Evolutionary conservation across 192 early-diverging fungal species (phyloP), one percentile per base, ranked within the genome.

Genomic region (Coemansia sp.): DNA sequence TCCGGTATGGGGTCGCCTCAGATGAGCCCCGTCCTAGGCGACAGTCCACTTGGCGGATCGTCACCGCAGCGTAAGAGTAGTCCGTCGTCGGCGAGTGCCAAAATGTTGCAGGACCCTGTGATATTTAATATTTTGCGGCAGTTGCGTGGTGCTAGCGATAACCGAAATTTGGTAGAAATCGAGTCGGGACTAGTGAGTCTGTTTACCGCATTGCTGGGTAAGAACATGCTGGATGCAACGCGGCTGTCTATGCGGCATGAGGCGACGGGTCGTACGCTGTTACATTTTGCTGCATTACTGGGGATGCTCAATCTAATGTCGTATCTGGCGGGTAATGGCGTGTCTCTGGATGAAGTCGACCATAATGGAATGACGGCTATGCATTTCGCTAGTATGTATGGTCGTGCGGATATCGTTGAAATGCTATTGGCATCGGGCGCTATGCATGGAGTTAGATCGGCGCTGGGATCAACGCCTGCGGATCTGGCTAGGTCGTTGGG

Each of bases 291-390:
- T 29, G 86, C 87, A 29, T 78, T 91, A 53, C 72, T 90, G 65
- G 84, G 88, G 3, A 88, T 88, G 69, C 72, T 79, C 31, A 73
- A 74, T n/a, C 65, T 93, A 55, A 60, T 80, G 10, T 46, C 49
- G 27, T 77, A 84, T 3, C 60, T 92, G 20, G 61, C 87, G 7
- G 69, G 68, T 22, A 69, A 84, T 10, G 86, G 83, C 8, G 81
- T 79, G 52, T 64, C 71, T 27, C 27, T 88, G n/a, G 86, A 92
- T 55, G 73, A 71, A 5, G 55, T 72, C 16, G 92, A 93, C 66
- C 80, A 85, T 70, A 90, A 88, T 69, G 89, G 87, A 0, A 88
- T 89, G 82, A 93, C 89, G 0, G 88, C 92, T 8, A 69, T 93
- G 57, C 90, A 93, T 71, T 90, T 90, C 86, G 88, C 89, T 0